Evolutionary conservation across 306 rosid genomes (phyloP).

Genomic region (Vicia faba): DNA sequence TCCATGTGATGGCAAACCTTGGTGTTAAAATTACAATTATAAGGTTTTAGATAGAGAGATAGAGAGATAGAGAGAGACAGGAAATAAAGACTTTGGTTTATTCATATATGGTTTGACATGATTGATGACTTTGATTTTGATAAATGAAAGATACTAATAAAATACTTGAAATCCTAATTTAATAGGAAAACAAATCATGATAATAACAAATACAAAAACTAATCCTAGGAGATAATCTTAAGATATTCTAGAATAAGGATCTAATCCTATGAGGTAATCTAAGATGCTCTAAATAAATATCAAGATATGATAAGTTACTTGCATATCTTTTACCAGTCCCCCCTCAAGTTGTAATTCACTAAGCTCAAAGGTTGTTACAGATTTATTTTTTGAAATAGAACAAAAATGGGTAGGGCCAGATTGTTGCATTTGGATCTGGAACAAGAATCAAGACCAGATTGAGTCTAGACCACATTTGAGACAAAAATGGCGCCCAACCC

Average conservation of each 20-base stretch:
- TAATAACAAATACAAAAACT: neutral
- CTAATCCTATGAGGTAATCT: neutral
- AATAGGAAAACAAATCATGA: neutral
- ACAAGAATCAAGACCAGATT: neutral
- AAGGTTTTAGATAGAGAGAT: neutral
- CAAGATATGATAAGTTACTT: neutral
- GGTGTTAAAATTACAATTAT: neutral
- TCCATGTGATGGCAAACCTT: conserved; percentile 11
- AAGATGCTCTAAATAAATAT: neutral
- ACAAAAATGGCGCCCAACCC: neutral
- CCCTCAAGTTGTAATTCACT: neutral
- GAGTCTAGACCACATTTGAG: neutral
- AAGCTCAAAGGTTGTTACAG: neutral
- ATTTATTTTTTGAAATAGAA: neutral
- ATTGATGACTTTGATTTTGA: neutral
- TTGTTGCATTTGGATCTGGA: neutral
- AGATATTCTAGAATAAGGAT: neutral
- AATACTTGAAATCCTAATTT: neutral
- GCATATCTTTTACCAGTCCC: neutral
- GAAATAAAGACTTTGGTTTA: neutral
- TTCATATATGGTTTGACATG: conserved; percentile 5
- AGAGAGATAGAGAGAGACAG: neutral
- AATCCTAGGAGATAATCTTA: neutral
- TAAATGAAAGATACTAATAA: neutral
- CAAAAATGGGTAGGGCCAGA: neutral